Base-by-base conservation (phyloP, 2,329 filamentous ascomycete species). In the Ophiostoma ulmi region DNA sequence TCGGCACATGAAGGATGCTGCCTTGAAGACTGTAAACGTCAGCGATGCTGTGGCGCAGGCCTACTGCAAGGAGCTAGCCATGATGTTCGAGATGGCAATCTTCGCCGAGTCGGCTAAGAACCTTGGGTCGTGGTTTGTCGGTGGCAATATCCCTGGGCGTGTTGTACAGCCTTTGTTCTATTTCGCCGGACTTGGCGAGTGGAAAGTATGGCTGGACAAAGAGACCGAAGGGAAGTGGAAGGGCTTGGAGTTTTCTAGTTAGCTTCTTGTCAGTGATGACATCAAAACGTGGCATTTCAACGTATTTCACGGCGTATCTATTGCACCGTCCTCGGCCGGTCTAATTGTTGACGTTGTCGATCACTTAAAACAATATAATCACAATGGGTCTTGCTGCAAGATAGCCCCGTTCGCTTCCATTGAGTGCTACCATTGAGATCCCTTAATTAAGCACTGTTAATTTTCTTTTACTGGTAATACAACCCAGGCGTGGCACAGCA, bases 91-190 rank as follows among this genome's bases (percentile, higher is more conserved):
- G 20, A 52, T 38, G 14, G 70, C 72, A 0, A 39, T 75, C 7
- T 65, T 70, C 38, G 52, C 70, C 5, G 26, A 70, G 17, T n/a
- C 38, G 2, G 70, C 74, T 68, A 35, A 64, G 36, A 55, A 71
- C 31, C 67, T 69, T 17, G 70, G 74, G 10, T 70, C 72, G 38
- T 74, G 74, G 74, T 76, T 75, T 20, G 55, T 74, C 7, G 75
- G 75, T 6, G 73, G 39, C 39, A 76, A 76, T 36, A 75, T 76
- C 17, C 73, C 74, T 0, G 75, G 75, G 7, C 75, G 75, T 66
- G 67, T 64, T 5, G 31, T 22, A 17, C 73, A 72, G 14, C 72
- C 69, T 20, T 68, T 75, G 14, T 73, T 73, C 41, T 75, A 72
- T 70, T 72, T 72, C 68, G 70, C 68, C 36, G 70, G 70, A 38